phyloP scores from a whole-genome alignment of 495 filamentous ascomycete genomes.

The Astrocystis sublimbata region DNA sequence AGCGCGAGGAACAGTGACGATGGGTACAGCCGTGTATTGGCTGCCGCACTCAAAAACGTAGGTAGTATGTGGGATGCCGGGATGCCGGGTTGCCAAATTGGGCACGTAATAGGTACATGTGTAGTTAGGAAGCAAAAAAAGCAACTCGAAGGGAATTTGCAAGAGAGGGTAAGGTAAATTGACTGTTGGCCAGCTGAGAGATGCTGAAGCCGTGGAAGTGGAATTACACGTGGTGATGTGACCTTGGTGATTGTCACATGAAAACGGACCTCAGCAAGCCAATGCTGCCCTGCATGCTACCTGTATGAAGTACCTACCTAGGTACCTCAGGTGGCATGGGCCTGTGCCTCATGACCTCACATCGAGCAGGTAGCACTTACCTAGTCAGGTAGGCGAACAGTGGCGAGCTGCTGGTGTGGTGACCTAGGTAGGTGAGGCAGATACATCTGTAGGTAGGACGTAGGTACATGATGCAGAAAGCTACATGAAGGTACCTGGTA shows the following conservation, averaged over 20 bases:
- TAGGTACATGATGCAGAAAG: too few species aligned
- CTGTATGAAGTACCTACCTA: not conserved
- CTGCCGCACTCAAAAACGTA: too few species aligned
- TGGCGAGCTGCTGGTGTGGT: too few species aligned
- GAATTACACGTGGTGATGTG: constrained; percentile 14
- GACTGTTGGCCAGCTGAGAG: not conserved
- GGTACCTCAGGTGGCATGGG: not conserved
- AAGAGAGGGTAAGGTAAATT: not conserved
- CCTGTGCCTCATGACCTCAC: not conserved
- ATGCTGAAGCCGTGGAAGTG: not conserved
- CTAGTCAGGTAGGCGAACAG: too few species aligned
- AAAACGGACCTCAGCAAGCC: not conserved
- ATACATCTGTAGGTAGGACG: too few species aligned
- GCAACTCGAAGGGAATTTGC: too few species aligned
- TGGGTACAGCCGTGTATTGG: too few species aligned
- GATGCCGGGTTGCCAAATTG: not conserved
- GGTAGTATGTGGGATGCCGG: too few species aligned
- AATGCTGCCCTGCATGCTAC: not conserved
- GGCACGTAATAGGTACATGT: not conserved
- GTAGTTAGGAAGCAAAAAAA: constrained; percentile 4
- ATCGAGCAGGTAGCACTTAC: not conserved
- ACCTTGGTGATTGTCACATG: constrained; percentile 22
- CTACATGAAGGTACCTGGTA: too few species aligned
- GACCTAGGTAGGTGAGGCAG: too few species aligned
- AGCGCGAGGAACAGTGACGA: too few species aligned